Evolutionary conservation across 2,329 filamentous ascomycete species (phyloP), one percentile per base, ranked within the genome.

Genomic region (Colletotrichum horii): DNA sequence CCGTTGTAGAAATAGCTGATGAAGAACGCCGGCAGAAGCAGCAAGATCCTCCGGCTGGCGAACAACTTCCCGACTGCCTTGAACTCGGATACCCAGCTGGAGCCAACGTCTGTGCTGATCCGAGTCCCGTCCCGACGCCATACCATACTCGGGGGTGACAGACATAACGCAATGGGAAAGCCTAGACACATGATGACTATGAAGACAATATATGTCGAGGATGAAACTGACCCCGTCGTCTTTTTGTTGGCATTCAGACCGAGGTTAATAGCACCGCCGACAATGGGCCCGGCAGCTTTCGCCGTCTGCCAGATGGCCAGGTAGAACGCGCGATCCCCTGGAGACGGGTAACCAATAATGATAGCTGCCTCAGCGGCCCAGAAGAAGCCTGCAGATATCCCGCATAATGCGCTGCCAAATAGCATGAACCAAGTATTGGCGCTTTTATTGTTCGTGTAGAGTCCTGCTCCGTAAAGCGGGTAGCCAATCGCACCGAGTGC

Each of bases 261-360:
- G 1, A 94, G 82, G 64, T 93, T 94, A 78, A 94, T 91, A 1
- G 92, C 91, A 8, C 93, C 93, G 2, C 93, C 93, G 0, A 94
- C 81, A 14, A 93, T 71, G 14, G 69, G 69, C 14, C 69, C 69
- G n/a, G 69, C 69, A 6, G 69, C 69, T 34, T 71, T 71, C 16
- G 61, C 69, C 19, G 61, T 71, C 24, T 71, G 69, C 69, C 48
- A 71, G 32, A 71, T 58, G 7, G 61, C 61, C 8, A 71, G 69
- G 34, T 71, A 71, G 26, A 71, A 71, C 32, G 69, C 69, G 24
- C 61, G 61, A 58, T 66, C 69, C 34, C 69, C 61, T 6, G 69
- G 69, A 12, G 69, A 71, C 0, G 93, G 92, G 76, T 94, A 94
- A 0, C 89, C 87, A 8, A 94, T 88, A 0, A 81, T 83, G 34